phyloP scores from a whole-genome alignment of 768 basidiomycete genomes.

The Coprinopsis cinerea region DNA sequence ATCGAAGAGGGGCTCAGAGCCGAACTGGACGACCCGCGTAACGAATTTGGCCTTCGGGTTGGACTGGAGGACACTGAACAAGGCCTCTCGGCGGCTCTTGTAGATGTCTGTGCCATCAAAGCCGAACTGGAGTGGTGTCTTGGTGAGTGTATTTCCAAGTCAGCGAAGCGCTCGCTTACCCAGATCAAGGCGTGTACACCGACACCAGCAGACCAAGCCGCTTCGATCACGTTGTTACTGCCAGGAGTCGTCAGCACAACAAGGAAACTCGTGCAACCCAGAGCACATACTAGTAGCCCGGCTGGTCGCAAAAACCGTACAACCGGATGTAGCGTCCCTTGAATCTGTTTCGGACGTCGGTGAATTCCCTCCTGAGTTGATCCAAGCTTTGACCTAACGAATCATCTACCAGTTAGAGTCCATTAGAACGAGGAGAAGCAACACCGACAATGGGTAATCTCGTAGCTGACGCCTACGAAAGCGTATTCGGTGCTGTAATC shows the following conservation, averaged over 20 bases:
- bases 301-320: slow-evolving; percentile 41
- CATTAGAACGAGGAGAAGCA: background rate
- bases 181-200: slow-evolving; percentile 73
- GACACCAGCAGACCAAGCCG: slow-evolving; percentile 62
- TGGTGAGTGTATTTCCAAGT: background rate
- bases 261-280: background rate
- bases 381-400: slow-evolving; percentile 49
- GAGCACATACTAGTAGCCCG: slow-evolving; percentile 39
- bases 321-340: slow-evolving; percentile 62
- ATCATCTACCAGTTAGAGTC: background rate
- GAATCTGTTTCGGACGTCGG: slow-evolving; percentile 53
- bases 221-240: slow-evolving; percentile 55
- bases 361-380: slow-evolving; percentile 49
- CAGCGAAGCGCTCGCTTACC: slow-evolving; percentile 35
- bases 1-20: slow-evolving; percentile 66
- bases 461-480: slow-evolving; percentile 75
- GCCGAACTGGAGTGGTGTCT: slow-evolving; percentile 33
- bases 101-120: slow-evolving; percentile 44
- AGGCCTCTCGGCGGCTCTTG: slow-evolving; percentile 45
- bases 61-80: slow-evolving; percentile 47
- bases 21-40: slow-evolving; percentile 62
- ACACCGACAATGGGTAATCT: slow-evolving; percentile 54
- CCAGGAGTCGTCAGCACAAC: background rate
- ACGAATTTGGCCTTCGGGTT: slow-evolving; percentile 62
- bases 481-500: slow-evolving; percentile 57